These are phyloP conservation scores for Bryum argenteum DNA, from an alignment of 225 moss, liverwort and hornwort genomes.

Conservation along the genomic window DNA sequence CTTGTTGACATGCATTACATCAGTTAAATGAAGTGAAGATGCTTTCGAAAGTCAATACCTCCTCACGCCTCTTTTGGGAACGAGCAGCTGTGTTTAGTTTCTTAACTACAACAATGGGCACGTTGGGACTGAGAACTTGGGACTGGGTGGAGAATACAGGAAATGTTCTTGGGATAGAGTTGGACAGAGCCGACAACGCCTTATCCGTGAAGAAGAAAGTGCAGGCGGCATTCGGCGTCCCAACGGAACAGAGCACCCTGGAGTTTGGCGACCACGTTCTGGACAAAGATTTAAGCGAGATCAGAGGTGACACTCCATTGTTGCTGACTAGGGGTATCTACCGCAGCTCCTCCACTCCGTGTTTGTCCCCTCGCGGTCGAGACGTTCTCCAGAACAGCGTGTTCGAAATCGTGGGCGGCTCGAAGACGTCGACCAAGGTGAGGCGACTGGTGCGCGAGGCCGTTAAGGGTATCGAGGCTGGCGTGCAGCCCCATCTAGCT, in stretches of 20 bases:
- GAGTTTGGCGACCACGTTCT: slow-evolving; percentile 74
- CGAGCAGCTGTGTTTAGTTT: background rate
- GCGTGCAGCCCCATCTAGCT: slow-evolving; percentile 69
- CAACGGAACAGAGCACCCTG: slow-evolving; percentile 83
- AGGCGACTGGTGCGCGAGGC: slow-evolving; percentile 75
- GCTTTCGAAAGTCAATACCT: background rate
- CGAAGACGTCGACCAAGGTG: slow-evolving; percentile 46
- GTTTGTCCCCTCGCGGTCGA: slow-evolving; percentile 69
- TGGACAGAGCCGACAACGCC: slow-evolving; percentile 90
- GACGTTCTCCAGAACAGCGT: slow-evolving; percentile 44
- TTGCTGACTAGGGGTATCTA: slow-evolving; percentile 69
- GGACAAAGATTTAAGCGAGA: slow-evolving; percentile 81
- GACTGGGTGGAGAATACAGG: slow-evolving; percentile 33
- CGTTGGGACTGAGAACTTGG: slow-evolving; percentile 19
- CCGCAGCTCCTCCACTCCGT: slow-evolving; percentile 87
- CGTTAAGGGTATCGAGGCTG: slow-evolving; percentile 68
- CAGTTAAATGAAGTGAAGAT: background rate
- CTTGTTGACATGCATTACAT: background rate
- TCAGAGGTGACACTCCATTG: slow-evolving; percentile 80
- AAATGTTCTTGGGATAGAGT: slow-evolving; percentile 85
- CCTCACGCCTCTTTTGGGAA: background rate
- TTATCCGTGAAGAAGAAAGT: slow-evolving; percentile 90
- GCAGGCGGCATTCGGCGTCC: slow-evolving; percentile 80
- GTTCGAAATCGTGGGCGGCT: slow-evolving; percentile 78
- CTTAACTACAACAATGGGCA: background rate